These are phyloP conservation scores for Amaranthus hypochondriacus DNA, from an alignment of 148 eudicot genomes.

Conservation along the genomic window DNA sequence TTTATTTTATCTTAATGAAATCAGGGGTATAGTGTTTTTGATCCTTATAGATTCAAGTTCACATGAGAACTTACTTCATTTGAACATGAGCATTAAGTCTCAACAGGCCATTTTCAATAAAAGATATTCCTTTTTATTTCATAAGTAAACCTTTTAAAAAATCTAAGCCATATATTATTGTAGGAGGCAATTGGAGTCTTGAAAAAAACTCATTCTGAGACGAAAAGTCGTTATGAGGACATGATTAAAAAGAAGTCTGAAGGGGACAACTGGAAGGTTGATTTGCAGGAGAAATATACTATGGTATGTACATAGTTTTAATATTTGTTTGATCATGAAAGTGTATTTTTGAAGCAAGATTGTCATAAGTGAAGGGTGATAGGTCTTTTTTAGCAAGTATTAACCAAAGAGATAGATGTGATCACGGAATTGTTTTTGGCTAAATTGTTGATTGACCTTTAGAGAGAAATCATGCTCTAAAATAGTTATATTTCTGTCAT, in stretches of 20 bases:
- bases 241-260: conserved; percentile 57
- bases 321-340: not conserved
- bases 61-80: too few relatives aligned
- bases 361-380: not conserved
- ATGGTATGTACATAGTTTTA: conserved; percentile 35
- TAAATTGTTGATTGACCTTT: not conserved
- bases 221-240: conserved; percentile 51
- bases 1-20: too few relatives aligned
- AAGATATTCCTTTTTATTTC: too few relatives aligned
- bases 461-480: not conserved
- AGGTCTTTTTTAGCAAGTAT: not conserved
- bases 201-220: conserved; percentile 44
- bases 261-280: conserved; percentile 55
- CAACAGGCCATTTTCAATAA: too few relatives aligned
- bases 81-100: too few relatives aligned
- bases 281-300: conserved; percentile 53
- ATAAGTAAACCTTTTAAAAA: too few relatives aligned
- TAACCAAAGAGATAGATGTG: not conserved
- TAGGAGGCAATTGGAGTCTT: conserved; percentile 59
- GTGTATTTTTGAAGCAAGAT: not conserved
- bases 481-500: not conserved
- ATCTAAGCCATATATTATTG: not conserved
- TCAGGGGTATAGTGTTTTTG: too few relatives aligned
- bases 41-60: too few relatives aligned
- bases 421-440: not conserved